Evolutionary conservation across 345 rosid species (phyloP).

Genomic region (Hibiscus mutabilis): DNA sequence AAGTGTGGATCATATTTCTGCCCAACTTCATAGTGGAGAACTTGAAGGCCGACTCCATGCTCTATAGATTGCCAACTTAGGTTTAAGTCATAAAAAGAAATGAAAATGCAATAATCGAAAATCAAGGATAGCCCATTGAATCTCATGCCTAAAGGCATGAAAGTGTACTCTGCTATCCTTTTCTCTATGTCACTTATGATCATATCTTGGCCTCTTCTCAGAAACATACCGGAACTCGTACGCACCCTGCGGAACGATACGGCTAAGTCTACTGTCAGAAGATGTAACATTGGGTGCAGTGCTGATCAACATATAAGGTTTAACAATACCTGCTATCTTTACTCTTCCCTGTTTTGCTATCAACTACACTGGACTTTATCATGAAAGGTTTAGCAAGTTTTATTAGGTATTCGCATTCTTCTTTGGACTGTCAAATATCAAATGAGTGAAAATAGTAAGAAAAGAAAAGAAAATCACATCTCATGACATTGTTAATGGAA

Average conservation of each 20-base stretch:
- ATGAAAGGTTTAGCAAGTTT: constrained; percentile 76
- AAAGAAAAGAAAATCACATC: neutral
- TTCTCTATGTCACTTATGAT: constrained; percentile 59
- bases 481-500: neutral
- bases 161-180: constrained; percentile 85
- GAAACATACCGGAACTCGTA: constrained; percentile 93
- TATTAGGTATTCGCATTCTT: constrained; percentile 83
- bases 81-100: neutral
- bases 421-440: constrained; percentile 55
- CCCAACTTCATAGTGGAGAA: constrained; percentile 84
- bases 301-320: no score
- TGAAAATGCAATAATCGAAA: neutral
- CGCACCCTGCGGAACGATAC: constrained; percentile 53
- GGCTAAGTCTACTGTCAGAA: constrained; percentile 10
- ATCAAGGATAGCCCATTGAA: no score
- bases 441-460: neutral
- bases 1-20: constrained; percentile 84
- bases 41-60: constrained; percentile 85
- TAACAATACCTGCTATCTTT: constrained; percentile 67
- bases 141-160: constrained; percentile 65
- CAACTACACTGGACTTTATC: constrained; percentile 86
- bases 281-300: neutral
- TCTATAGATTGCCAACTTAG: constrained; percentile 35
- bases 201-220: constrained; percentile 65
- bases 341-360: constrained; percentile 75